Conservation (phyloP, 768 basidiomycete genomes). For the Strobilomyces confusus region DNA sequence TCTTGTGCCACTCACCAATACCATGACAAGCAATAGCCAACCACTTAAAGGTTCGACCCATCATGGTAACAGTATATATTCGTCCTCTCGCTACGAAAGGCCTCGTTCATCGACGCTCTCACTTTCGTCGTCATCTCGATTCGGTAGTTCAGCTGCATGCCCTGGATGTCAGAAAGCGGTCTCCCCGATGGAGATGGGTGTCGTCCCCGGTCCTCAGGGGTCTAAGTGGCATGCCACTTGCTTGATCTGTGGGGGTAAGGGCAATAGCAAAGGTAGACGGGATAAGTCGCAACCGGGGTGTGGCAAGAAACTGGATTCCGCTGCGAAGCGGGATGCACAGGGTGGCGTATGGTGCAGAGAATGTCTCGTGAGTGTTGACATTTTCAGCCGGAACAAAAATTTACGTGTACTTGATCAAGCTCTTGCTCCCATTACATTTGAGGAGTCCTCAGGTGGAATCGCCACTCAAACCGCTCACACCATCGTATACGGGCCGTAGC, state of each 20-base stretch:
- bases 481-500: constrained; percentile 41
- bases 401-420: constrained; percentile 34
- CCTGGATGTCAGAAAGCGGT: constrained; percentile 74
- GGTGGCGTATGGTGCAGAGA: constrained; percentile 82
- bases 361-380: constrained; percentile 56
- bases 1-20: constrained; percentile 18
- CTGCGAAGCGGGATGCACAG: constrained; percentile 66
- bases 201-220: constrained; percentile 80
- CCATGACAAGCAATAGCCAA: constrained; percentile 7
- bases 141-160: constrained; percentile 47
- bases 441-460: constrained; percentile 50
- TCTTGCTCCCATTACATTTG: constrained; percentile 48
- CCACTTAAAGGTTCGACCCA: constrained; percentile 11
- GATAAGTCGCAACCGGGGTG: constrained; percentile 68
- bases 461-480: constrained; percentile 46
- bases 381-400: neutral
- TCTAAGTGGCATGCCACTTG: constrained; percentile 77
- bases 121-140: constrained; percentile 25
- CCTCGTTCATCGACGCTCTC: constrained; percentile 16
- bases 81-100: constrained; percentile 31
- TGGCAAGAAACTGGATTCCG: constrained; percentile 79
- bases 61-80: constrained; percentile 16
- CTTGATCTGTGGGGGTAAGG: constrained; percentile 76
- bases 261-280: constrained; percentile 37
- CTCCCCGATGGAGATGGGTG: constrained; percentile 80